Base-by-base conservation (phyloP, 306 rosid species). In the Lablab purpureus region DNA sequence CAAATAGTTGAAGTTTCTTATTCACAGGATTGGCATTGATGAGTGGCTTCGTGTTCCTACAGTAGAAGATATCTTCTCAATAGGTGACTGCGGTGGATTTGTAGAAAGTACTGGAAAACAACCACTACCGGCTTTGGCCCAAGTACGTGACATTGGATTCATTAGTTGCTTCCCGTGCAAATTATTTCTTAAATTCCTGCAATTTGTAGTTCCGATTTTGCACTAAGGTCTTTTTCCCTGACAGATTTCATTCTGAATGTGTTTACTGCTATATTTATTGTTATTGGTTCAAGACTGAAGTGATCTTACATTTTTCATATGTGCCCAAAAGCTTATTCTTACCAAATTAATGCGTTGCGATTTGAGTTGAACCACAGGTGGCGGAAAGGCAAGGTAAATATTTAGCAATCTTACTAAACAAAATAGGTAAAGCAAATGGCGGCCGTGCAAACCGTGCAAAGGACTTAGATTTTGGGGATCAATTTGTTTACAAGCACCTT, bases 381-480 rank as follows among this genome's bases (percentile, higher is more conserved):
- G 99, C 99, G 76, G 99, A 93, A 89, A 88, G 99, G 73, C 94
- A 95, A 83, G 99, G 99, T 68, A 95, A 91, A 70, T 95, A 91
- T 75, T 67, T 93, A 51, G 92, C 93, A 7, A 49, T 6, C 67
- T 75, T 91, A 66, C 52, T 95, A 79, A 95, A 95, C 89, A 90
- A 49, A 58, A 85, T 95, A 58, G 97, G 98, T 30, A 65, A 88
- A 84, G 85, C 71, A 62, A 89, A 91, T n/a, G 97, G 97, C 25
- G 96, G 93, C 21, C 87, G 76, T 8, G 97, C 98, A 56, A 75
- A 85, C 76, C 45, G 83, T 19, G 82, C 79, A 47, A 87, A 80
- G 59, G 97, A 88, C 54, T 19, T 81, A 6, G 90, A 87, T 1
- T 80, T 85, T 5, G 97, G 92, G 51, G 82, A 83, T 5, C 98